Evolutionary conservation across 1,139 yeast genomes (phyloP).

Genomic region (Saccharomyces hybrid): DNA sequence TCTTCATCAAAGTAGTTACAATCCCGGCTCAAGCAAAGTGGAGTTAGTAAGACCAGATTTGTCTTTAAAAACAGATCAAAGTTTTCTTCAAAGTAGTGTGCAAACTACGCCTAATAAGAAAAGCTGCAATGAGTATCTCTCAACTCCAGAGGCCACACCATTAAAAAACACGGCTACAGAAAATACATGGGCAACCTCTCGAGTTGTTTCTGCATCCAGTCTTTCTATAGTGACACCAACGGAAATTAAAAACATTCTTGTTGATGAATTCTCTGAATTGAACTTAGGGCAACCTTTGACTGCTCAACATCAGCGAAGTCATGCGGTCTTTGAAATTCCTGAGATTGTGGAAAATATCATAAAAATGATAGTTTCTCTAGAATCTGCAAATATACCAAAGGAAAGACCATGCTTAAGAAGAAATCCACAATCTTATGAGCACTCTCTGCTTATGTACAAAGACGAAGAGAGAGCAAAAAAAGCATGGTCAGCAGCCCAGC

Average conservation of each 20-base stretch:
- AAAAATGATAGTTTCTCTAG: constrained; percentile 46
- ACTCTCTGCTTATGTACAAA: constrained; percentile 53
- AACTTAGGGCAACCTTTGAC: constrained; percentile 4
- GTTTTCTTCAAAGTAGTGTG: background rate
- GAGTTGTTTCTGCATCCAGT: background rate
- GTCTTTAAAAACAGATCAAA: background rate
- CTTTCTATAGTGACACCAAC: background rate
- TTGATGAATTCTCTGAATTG: constrained; percentile 9
- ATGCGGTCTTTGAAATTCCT: constrained; percentile 61
- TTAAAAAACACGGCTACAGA: background rate
- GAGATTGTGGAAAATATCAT: constrained; percentile 64
- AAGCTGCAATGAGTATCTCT: background rate
- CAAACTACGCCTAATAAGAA: background rate
- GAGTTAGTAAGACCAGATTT: background rate
- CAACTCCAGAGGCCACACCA: constrained; percentile 12
- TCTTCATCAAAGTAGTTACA: background rate
- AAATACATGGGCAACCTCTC: background rate
- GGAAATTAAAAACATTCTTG: background rate
- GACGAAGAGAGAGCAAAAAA: constrained; percentile 43
- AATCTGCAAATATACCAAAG: constrained; percentile 19
- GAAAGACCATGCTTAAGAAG: constrained; percentile 56
- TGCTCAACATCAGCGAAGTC: constrained; percentile 15
- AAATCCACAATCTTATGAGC: constrained; percentile 59
- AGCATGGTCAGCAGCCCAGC: constrained; percentile 39
- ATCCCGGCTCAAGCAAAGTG: background rate